phyloP scores from a whole-genome alignment of 2,329 filamentous ascomycete genomes.

The Penicillium sp. region DNA sequence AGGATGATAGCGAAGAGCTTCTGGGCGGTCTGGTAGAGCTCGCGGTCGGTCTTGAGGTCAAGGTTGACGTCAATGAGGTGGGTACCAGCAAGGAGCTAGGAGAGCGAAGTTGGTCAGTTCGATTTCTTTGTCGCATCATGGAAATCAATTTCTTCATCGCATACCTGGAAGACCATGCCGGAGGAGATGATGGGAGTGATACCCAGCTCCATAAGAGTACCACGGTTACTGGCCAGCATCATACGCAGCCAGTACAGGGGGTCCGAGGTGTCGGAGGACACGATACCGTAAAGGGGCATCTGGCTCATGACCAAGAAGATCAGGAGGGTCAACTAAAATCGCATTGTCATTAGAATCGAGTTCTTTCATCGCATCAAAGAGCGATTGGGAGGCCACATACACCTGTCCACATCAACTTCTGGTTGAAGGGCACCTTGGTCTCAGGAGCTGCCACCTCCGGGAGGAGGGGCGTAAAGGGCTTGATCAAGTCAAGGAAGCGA shows the following conservation, averaged over 20 bases:
- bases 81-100: constrained; percentile 87
- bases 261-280: constrained; percentile 97
- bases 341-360: constrained; percentile 16
- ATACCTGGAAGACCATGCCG: constrained; percentile 95
- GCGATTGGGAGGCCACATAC: constrained; percentile 40
- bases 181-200: constrained; percentile 99
- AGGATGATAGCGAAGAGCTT: constrained; percentile 98
- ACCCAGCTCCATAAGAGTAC: constrained; percentile 93
- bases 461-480: constrained; percentile 98
- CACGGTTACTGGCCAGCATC: constrained; percentile 99
- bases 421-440: constrained; percentile 98
- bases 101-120: constrained; percentile 15
- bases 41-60: constrained; percentile 98
- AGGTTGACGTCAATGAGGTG: constrained; percentile 99
- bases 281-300: constrained; percentile 99
- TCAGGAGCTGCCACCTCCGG: constrained; percentile 98
- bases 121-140: neutral
- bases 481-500: constrained; percentile 99
- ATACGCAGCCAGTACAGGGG: constrained; percentile 99
- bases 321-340: constrained; percentile 72
- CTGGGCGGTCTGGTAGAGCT: constrained; percentile 99
- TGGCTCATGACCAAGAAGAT: constrained; percentile 99
- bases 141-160: constrained; percentile 8
- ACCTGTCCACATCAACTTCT: constrained; percentile 94
- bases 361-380: constrained; percentile 8